Percentiles rank a stretch among this genome's conserved stretches.
Conservation (phyloP, 495 filamentous ascomycete genomes). For the Diplogelasinospora grovesii region DNA sequence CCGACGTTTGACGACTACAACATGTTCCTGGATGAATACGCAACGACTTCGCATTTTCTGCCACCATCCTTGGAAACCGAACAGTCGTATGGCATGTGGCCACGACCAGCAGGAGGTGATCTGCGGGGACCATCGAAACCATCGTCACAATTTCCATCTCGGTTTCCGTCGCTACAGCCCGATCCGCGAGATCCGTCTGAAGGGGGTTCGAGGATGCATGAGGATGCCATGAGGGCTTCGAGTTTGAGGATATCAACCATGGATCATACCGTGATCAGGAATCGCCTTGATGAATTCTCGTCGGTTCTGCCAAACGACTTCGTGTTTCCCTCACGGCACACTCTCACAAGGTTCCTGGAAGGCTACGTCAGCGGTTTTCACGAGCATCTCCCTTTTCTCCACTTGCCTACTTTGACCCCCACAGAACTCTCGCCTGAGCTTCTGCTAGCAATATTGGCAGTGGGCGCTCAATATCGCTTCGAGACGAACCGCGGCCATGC, state of each 20-base stretch:
- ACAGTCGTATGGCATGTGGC: conserved; percentile 38
- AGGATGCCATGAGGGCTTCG: conserved; percentile 34
- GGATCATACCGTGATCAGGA: conserved; percentile 56
- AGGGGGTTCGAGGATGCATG: conserved; percentile 30
- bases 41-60: conserved; percentile 40
- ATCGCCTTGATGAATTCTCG: conserved; percentile 59
- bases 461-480: conserved; percentile 65
- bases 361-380: conserved; percentile 64
- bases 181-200: conserved; percentile 55
- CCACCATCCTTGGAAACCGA: conserved; percentile 44
- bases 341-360: conserved; percentile 57
- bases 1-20: conserved; percentile 42
- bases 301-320: conserved; percentile 61
- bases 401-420: conserved; percentile 54
- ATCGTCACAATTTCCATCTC: conserved; percentile 60
- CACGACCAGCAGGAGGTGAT: conserved; percentile 31
- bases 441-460: conserved; percentile 55
- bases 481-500: conserved; percentile 61
- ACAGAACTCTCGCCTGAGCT: conserved; percentile 51
- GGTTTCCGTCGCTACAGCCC: conserved; percentile 61
- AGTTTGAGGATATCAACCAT: conserved; percentile 61
- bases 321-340: conserved; percentile 56
- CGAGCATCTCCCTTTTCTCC: conserved; percentile 62
- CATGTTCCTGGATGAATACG: conserved; percentile 47
- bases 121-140: conserved; percentile 41